Evolutionary conservation across 306 rosid species (phyloP).

Genomic region (Lagenaria siceraria): DNA sequence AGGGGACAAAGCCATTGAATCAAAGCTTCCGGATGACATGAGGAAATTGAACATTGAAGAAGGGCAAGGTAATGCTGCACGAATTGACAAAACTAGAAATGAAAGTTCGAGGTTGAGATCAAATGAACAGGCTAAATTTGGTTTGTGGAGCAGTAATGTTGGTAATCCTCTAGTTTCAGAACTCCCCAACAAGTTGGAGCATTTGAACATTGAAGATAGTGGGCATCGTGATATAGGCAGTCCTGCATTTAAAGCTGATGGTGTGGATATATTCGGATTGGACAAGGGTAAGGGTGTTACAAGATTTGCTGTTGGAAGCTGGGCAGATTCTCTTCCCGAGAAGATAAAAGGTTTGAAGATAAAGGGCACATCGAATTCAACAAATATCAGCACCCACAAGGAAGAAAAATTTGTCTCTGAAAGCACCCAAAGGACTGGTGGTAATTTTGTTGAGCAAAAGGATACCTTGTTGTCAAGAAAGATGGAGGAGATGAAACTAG

Average conservation of each 20-base stretch:
- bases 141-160: slow-evolving; percentile 9
- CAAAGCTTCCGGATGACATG: slow-evolving; percentile 37
- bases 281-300: slow-evolving; percentile 9
- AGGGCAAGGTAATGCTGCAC: slow-evolving; percentile 10
- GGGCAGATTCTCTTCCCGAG: slow-evolving; percentile 21
- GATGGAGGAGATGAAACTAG: slow-evolving; percentile 34
- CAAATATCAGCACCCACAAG: slow-evolving; percentile 7
- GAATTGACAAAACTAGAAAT: slow-evolving; percentile 9
- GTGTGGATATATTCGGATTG: slow-evolving; percentile 12
- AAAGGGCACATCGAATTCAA: slow-evolving; percentile 15
- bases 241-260: slow-evolving; percentile 4
- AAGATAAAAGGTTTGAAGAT: slow-evolving; percentile 50
- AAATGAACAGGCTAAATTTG: slow-evolving; percentile 15
- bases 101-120: slow-evolving; percentile 10
- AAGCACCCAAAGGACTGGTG: slow-evolving; percentile 6
- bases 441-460: slow-evolving; percentile 17
- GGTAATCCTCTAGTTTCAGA: slow-evolving; percentile 23
- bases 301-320: slow-evolving; percentile 14
- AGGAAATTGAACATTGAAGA: slow-evolving; percentile 41
- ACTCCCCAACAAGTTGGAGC: slow-evolving; percentile 48
- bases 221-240: slow-evolving; percentile 10
- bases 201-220: slow-evolving; percentile 28
- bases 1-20: slow-evolving; percentile 3
- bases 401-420: slow-evolving; percentile 1
- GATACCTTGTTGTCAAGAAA: slow-evolving; percentile 23